Base-by-base conservation (phyloP, 108 stramenopile genomes). In the Nitzschia inconspicua region DNA sequence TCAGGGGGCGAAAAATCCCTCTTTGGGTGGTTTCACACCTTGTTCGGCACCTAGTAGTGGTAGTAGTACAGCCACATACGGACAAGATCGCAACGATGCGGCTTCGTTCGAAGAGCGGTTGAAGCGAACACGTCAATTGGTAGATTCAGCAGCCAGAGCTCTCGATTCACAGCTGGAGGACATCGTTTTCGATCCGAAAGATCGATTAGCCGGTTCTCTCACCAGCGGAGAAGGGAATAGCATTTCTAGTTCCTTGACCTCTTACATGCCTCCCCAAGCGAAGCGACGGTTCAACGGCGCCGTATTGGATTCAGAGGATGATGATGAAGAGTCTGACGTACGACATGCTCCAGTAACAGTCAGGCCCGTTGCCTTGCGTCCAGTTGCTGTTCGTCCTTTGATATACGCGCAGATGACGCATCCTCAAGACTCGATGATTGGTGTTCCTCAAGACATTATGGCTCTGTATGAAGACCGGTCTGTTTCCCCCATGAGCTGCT, bases 1-100 rank as follows among this genome's bases (percentile, higher is more conserved):
- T 34, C 39, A 48, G 30, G 67, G 67, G 44, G 67, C 67, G 1
- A 51, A 31, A 24, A 68, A 68, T 49, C 67, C 67, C 35, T 67
- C 42, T 2, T 28, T 58, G 19, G 36, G 30, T 35, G 32, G 34
- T 18, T 37, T 35, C 1, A n/a, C n/a, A n/a, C n/a, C n/a, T n/a
- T n/a, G n/a, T n/a, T n/a, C n/a, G n/a, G n/a, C n/a, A 19, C 28
- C 32, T 32, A 54, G 16, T 32, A 18, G 20, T 36, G 20, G 34
- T 36, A 35, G 37, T 14, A 39, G n/a, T 11, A 0, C 34, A 35
- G 53, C 27, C 48, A 19, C 48, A 28, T n/a, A 28, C 22, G 6
- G 25, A n/a, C 2, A 16, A 2, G 24, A 25, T 11, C 9, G 26
- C 16, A 1, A 4, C 18, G 41, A 42, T 4, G 8, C 41, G 2